phyloP scores from a whole-genome alignment of 441 rosid species.

The Populus tomentosa region DNA sequence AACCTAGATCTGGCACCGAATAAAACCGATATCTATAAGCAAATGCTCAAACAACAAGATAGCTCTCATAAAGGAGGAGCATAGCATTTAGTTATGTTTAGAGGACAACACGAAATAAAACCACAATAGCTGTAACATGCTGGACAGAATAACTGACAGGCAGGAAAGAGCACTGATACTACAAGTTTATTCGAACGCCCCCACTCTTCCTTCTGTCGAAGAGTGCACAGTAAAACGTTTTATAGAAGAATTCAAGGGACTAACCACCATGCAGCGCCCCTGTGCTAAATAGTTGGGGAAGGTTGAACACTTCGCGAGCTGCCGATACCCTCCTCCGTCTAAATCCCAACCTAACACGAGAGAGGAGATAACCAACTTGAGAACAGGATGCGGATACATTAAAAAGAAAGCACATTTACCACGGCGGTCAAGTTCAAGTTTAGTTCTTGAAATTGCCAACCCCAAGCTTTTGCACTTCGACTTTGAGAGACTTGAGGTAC shows the following conservation, averaged over 20 bases:
- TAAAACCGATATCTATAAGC: not conserved
- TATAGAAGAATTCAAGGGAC: not conserved
- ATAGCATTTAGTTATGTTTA: not conserved
- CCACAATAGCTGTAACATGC: not conserved
- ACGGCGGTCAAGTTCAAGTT: not conserved
- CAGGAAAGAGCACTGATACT: not conserved
- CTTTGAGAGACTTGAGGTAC: slow-evolving; percentile 77
- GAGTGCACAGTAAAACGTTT: not conserved
- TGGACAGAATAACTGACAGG: not conserved
- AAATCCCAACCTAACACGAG: not conserved
- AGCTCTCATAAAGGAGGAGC: not conserved
- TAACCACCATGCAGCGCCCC: not conserved
- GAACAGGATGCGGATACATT: not conserved
- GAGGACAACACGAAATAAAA: not conserved
- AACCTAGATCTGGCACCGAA: not conserved
- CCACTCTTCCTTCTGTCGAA: not conserved
- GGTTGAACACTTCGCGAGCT: not conserved
- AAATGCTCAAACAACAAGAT: not conserved
- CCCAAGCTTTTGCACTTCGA: slow-evolving; percentile 73
- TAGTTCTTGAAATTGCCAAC: slow-evolving; percentile 44
- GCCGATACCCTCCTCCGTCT: not conserved
- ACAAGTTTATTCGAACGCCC: not conserved
- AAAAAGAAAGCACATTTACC: no score
- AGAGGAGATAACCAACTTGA: not conserved
- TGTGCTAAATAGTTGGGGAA: not conserved